Base-by-base conservation (phyloP, 2,329 filamentous ascomycete species). In the Podosphaera fusca region DNA sequence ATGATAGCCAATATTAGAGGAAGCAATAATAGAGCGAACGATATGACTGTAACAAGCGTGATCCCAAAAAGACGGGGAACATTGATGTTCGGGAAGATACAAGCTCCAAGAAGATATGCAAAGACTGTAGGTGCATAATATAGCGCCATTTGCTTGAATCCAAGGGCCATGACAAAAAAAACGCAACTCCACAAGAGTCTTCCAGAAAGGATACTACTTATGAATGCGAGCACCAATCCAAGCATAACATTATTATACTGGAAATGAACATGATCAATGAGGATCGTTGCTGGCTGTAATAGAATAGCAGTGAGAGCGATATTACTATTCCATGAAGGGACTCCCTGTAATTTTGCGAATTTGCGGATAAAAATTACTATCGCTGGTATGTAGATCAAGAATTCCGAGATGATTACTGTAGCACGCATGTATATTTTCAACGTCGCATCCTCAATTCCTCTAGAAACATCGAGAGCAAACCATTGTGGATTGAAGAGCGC, bases 201-300 rank as follows among this genome's bases (percentile, higher is more conserved):
- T 3, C 86, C 86, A 2, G 88, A 87, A 55, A 95, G 70, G 71
- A 96, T 84, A 68, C 85, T 92, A 47, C 90, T 92, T 72, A 95
- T 81, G 64, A 84, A 87, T 0, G 87, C 87, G 35, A 94, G 73
- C 8, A 92, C 81, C 53, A 96, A 79, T 1, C 94, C 92, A 14
- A 98, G 80, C 92, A 98, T 98, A 55, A 98, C 89, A 0, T 89
- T 94, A 69, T 98, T 98, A 71, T 95, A 98, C 71, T 98, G 92
- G 68, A 98, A 98, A 67, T 84, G 92, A 5, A 90, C 85, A 67
- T 98, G 90, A 67, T 98, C 92, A 63, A 98, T 85, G 34, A 98
- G 78, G 42, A 96, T 88, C 0, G 82, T 87, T 2, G 81, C 81
- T 1, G 92, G 92, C 67, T 96, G 92, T 80, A 98, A 84, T 34